Conservation (phyloP, 1,284 basidiomycete genomes). For the Papiliotrema fonsecae region DNA sequence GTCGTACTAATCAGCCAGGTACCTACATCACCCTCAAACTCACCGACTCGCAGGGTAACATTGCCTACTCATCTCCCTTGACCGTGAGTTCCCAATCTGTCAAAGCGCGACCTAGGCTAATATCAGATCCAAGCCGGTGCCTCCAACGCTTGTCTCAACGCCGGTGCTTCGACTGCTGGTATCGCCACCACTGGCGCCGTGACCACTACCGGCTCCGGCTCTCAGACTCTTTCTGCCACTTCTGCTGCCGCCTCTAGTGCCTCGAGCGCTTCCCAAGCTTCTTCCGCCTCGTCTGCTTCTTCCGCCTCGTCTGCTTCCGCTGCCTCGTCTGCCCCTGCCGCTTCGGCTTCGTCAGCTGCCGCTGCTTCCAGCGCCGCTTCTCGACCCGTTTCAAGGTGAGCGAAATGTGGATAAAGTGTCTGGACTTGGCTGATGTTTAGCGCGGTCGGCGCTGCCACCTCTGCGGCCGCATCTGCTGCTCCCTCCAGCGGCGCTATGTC, state of each 20-base stretch:
- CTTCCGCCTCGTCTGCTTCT: slow-evolving; percentile 6
- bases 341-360: slow-evolving; percentile 8
- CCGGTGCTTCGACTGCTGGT: slow-evolving; percentile 17
- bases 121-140: slow-evolving; percentile 28
- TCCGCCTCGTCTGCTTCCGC: slow-evolving; percentile 10
- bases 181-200: slow-evolving; percentile 16
- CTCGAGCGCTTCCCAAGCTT: slow-evolving; percentile 3
- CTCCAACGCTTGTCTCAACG: slow-evolving; percentile 6
- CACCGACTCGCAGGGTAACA: slow-evolving; percentile 32
- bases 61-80: slow-evolving; percentile 30
- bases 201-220: slow-evolving; percentile 13
- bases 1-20: slow-evolving; percentile 8
- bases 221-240: slow-evolving; percentile 8
- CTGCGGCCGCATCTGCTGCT: slow-evolving; percentile 15
- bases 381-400: too few species aligned
- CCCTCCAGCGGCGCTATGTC: slow-evolving; percentile 20
- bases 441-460: slow-evolving; percentile 1
- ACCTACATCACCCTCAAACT: slow-evolving; percentile 37
- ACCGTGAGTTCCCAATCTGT: slow-evolving; percentile 17
- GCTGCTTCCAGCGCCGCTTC: slow-evolving; percentile 8
- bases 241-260: slow-evolving; percentile 8
- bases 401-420: too few species aligned
- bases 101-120: background rate
- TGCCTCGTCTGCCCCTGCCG: background rate
- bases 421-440: too few species aligned